Conservation (phyloP, 2,329 filamentous ascomycete species). For the Xylaria sp. region DNA sequence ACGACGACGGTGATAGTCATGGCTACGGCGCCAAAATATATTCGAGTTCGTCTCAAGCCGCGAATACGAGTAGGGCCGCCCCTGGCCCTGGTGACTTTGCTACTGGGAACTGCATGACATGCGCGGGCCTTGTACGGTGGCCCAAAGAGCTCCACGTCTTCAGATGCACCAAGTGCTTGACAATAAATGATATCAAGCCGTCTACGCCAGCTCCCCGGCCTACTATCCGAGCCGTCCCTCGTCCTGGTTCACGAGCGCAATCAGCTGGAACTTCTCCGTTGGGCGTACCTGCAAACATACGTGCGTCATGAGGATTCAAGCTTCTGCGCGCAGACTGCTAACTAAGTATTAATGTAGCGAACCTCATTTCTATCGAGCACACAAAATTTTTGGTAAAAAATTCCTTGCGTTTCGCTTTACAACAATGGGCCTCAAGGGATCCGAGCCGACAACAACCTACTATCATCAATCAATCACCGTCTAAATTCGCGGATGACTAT, state of each 20-base stretch:
- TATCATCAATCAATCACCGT: constrained; percentile 22
- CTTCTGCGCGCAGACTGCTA: constrained; percentile 7
- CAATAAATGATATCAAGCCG: constrained; percentile 77
- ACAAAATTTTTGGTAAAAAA: constrained; percentile 58
- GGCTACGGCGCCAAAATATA: constrained; percentile 41
- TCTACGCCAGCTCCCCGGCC: constrained; percentile 35
- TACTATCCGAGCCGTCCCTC: constrained; percentile 29
- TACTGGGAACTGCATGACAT: constrained; percentile 83
- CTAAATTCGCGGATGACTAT: constrained; percentile 32
- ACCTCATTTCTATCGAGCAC: constrained; percentile 61
- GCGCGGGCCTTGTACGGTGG: constrained; percentile 80
- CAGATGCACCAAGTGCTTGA: constrained; percentile 82
- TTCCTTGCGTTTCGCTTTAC: constrained; percentile 48
- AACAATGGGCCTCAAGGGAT: constrained; percentile 34
- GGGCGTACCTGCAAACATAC: constrained; percentile 25
- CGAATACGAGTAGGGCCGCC: constrained; percentile 38
- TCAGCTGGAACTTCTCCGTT: constrained; percentile 26
- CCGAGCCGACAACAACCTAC: constrained; percentile 15
- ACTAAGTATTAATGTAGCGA: constrained; percentile 31
- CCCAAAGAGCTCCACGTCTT: constrained; percentile 75
- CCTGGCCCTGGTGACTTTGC: constrained; percentile 56
- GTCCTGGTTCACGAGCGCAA: constrained; percentile 23
- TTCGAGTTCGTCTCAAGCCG: constrained; percentile 40
- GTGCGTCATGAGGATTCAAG: constrained; percentile 29
- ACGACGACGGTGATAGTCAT: constrained; percentile 54